Evolutionary conservation across 2,329 filamentous ascomycete genomes (phyloP).

Genomic region (Cladosporium cucumerinum): DNA sequence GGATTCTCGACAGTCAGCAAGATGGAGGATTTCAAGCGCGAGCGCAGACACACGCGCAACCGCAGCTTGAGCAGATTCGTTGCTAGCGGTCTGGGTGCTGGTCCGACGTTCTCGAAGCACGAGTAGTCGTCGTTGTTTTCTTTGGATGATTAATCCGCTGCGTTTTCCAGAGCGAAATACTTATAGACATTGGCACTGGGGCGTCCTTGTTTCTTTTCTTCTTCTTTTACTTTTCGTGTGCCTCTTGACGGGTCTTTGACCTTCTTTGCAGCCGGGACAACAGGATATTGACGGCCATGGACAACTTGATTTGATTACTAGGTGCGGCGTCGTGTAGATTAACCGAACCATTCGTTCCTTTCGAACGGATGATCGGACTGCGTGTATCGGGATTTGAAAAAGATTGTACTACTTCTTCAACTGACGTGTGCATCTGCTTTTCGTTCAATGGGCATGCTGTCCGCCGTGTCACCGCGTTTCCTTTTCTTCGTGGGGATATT

Average conservation of each 20-base stretch:
- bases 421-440: neutral
- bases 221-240: neutral
- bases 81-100: constrained; percentile 27
- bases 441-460: neutral
- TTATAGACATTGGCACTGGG: neutral
- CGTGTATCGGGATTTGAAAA: neutral
- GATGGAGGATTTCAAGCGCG: constrained; percentile 11
- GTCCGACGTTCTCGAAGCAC: constrained; percentile 30
- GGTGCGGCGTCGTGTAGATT: neutral
- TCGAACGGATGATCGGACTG: neutral
- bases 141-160: neutral
- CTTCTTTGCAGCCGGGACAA: neutral
- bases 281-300: neutral
- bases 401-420: neutral
- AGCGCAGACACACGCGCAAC: constrained; percentile 20
- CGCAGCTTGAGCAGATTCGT: constrained; percentile 28
- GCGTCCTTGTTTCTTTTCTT: neutral
- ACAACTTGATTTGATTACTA: neutral
- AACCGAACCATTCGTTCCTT: neutral
- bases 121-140: constrained; percentile 17
- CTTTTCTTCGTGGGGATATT: too few species aligned
- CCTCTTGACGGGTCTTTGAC: neutral
- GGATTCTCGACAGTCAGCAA: constrained; percentile 16
- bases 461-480: neutral
- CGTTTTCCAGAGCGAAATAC: neutral